Evolutionary conservation across 2,329 filamentous ascomycete genomes (phyloP).

Genomic region (Cytospora piceicola): DNA sequence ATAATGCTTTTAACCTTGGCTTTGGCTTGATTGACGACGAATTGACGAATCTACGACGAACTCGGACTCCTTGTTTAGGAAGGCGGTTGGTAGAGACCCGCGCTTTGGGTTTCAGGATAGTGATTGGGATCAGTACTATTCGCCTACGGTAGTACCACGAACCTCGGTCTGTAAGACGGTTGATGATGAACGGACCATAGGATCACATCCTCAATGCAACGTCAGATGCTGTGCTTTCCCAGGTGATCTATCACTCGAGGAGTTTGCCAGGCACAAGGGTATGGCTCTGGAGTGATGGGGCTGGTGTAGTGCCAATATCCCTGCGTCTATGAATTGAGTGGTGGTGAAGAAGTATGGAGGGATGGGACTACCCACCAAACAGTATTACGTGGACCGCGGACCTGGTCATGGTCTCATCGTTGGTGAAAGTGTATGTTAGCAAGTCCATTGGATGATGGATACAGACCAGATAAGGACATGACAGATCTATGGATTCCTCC

Average conservation of each 20-base stretch:
- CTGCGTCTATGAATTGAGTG: conserved; percentile 14
- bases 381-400: conserved; percentile 23
- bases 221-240: conserved; percentile 11
- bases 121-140: neutral
- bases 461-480: neutral
- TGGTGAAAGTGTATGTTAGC: neutral
- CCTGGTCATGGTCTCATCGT: conserved; percentile 28
- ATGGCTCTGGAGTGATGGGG: conserved; percentile 9
- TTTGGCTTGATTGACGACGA: conserved; percentile 6
- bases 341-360: conserved; percentile 3
- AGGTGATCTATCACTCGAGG: neutral
- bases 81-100: conserved; percentile 4
- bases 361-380: conserved; percentile 18
- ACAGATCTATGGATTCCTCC: neutral
- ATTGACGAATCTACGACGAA: conserved; percentile 11
- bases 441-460: neutral
- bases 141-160: neutral
- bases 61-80: conserved; percentile 18
- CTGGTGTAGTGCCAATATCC: conserved; percentile 13
- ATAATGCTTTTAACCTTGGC: neutral
- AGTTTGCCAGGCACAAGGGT: conserved; percentile 14
- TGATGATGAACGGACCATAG: neutral
- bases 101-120: conserved; percentile 16
- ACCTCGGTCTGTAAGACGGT: neutral
- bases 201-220: neutral